Base-by-base conservation (phyloP, 768 basidiomycete genomes). In the Vishniacozyma victoriae region DNA sequence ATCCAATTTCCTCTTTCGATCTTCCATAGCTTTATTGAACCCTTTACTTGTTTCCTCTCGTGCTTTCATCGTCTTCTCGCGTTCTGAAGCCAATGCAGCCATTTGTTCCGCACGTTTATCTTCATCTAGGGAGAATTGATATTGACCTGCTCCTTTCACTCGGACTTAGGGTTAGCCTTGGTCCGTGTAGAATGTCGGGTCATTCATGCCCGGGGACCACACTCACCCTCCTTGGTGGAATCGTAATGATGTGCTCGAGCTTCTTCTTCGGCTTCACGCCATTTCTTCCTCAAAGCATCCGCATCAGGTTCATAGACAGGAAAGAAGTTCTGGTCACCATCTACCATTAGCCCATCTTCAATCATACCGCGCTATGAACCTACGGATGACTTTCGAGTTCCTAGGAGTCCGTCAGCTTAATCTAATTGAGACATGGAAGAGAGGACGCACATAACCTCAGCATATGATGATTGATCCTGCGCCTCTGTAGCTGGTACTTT, bases 121-220 rank as follows among this genome's bases (percentile, higher is more conserved):
- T 62, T 90, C 87, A 59, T 95, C 89, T 2, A 69, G 78, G 12
- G 88, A 87, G 72, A 97, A 92, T 67, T 87, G 85, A 70, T 93
- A 95, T 73, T 86, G 88, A 1, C 81, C 91, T 1, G 93, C 92
- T 36, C 87, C 95, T 69, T 84, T 85, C 12, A 85, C 81, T 14
- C 95, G 86, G 16, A 86, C 82, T 66, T 25, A 1, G 24, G 5
- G 13, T n/a, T 59, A 19, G 29, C 29, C 9, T 9, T 9, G 29
- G 15, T 23, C 5, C 29, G n/a, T 29, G 33, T 22, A 25, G 19
- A 37, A 20, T 2, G 14, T 42, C 16, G 41, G 26, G 1, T 18
- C 1, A 24, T n/a, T n/a, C 23, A 15, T 14, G 31, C 40, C 29
- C 19, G 23, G 18, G 7, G 14, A 44, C 6, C 12, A 14, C 15